phyloP scores from a whole-genome alignment of 495 filamentous ascomycete genomes.

The Poronia punctata region DNA sequence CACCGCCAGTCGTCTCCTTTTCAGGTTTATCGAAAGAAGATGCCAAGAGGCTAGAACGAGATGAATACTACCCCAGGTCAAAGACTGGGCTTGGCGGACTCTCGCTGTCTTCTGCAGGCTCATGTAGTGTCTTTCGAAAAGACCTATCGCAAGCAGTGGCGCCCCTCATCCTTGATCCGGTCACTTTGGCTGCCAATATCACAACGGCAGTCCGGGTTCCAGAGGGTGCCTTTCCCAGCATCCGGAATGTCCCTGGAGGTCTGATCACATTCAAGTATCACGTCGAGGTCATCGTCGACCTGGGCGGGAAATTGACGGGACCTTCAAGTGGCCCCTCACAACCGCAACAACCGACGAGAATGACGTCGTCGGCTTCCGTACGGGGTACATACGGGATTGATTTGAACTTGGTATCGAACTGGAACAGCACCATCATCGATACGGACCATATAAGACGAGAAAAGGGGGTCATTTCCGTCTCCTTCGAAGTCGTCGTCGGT shows the following conservation, averaged over 20 bases:
- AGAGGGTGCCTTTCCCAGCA: conserved; percentile 87
- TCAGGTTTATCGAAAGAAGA: conserved; percentile 57
- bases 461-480: conserved; percentile 76
- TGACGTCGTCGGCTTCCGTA: conserved; percentile 36
- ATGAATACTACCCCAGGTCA: conserved; percentile 74
- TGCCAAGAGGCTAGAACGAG: conserved; percentile 53
- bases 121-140: conserved; percentile 85
- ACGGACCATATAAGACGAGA: conserved; percentile 80
- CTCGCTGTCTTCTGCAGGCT: conserved; percentile 71
- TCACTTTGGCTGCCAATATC: conserved; percentile 65
- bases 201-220: conserved; percentile 79
- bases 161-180: conserved; percentile 78
- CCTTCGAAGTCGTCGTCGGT: conserved; percentile 82
- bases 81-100: conserved; percentile 69
- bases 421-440: conserved; percentile 76
- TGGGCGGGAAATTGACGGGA: conserved; percentile 76
- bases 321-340: conserved; percentile 20
- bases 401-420: conserved; percentile 36
- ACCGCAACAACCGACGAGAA: conserved; percentile 41
- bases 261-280: conserved; percentile 94
- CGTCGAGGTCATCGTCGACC: conserved; percentile 84
- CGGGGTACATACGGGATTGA: conserved; percentile 29
- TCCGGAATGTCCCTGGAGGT: conserved; percentile 75
- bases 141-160: conserved; percentile 82
- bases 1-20: conserved; percentile 56